These are phyloP conservation scores for Glonium stellatum DNA, from an alignment of 495 filamentous ascomycete genomes.

Conservation along the genomic window DNA sequence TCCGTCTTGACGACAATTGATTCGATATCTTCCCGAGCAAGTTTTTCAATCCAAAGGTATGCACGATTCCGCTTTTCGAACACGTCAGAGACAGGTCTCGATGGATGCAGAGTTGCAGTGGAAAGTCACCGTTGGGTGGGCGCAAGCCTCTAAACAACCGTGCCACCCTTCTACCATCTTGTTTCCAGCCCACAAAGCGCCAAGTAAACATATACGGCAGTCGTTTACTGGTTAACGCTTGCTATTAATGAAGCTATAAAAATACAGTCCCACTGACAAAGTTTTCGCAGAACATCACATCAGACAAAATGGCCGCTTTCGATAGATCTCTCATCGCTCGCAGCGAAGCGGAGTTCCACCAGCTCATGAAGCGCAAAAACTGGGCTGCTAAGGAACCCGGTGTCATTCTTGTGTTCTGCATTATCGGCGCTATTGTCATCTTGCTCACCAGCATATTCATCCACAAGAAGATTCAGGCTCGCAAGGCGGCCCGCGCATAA, in stretches of 20 bases:
- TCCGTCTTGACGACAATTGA: constrained; percentile 9
- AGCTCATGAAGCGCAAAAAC: constrained; percentile 40
- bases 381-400: constrained; percentile 48
- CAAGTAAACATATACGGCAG: background rate
- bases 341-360: constrained; percentile 17
- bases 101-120: background rate
- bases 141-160: background rate
- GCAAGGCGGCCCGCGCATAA: constrained; percentile 32
- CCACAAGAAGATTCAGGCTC: constrained; percentile 40
- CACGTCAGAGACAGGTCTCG: constrained; percentile 3
- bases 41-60: constrained; percentile 17
- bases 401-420: constrained; percentile 49
- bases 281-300: background rate
- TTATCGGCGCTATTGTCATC: constrained; percentile 44
- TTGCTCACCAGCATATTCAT: constrained; percentile 41
- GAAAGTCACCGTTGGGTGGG: background rate
- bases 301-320: constrained; percentile 39
- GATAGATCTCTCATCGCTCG: constrained; percentile 28
- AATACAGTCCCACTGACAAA: background rate
- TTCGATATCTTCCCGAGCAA: background rate
- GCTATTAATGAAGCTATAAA: background rate
- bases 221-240: background rate
- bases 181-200: background rate
- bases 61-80: constrained; percentile 1
- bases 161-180: background rate